Evolutionary conservation across 1,284 basidiomycete species (phyloP).

Genomic region (Lentinus polychrous): DNA sequence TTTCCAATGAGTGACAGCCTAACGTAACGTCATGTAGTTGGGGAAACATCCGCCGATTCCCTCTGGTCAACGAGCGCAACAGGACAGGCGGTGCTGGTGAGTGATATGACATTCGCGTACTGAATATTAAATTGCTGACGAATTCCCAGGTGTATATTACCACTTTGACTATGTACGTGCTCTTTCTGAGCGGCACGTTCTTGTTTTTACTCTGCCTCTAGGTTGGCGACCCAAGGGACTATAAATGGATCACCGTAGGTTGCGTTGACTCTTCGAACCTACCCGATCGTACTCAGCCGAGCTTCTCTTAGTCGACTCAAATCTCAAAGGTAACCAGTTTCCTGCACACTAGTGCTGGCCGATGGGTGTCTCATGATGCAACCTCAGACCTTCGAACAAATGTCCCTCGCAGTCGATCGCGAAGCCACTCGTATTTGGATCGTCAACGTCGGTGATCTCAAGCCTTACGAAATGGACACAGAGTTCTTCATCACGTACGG

Average conservation of each 20-base stretch:
- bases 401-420: constrained; percentile 52
- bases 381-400: constrained; percentile 48
- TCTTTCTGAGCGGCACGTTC: not conserved
- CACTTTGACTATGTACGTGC: constrained; percentile 44
- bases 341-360: not conserved
- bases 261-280: not conserved
- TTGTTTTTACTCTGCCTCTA: constrained; percentile 15
- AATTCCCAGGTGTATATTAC: constrained; percentile 51
- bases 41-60: constrained; percentile 55
- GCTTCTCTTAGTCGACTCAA: constrained; percentile 16
- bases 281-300: not conserved
- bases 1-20: not conserved
- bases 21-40: constrained; percentile 29
- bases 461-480: constrained; percentile 64
- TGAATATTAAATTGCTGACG: not conserved
- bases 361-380: not conserved
- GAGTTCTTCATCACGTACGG: constrained; percentile 65
- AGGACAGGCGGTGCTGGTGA: constrained; percentile 47
- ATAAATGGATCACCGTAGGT: constrained; percentile 54
- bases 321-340: constrained; percentile 20
- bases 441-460: constrained; percentile 64
- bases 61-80: constrained; percentile 42
- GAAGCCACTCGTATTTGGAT: constrained; percentile 55
- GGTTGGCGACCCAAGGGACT: constrained; percentile 50
- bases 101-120: not conserved